Evolutionary conservation across 2,329 filamentous ascomycete species (phyloP).

Genomic region (Colletotrichum lupini): DNA sequence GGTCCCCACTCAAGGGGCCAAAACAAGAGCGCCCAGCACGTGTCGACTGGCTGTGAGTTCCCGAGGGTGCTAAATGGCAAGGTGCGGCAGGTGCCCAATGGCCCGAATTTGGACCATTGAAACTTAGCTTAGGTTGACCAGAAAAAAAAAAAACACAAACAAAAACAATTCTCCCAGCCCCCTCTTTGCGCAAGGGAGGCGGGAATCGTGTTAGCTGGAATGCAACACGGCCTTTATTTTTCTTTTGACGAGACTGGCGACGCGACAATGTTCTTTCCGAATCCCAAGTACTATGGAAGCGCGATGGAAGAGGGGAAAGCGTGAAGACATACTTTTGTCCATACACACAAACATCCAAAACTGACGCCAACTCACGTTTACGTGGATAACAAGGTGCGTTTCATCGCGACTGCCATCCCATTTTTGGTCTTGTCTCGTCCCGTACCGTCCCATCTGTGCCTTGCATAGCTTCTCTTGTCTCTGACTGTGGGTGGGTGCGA

Average conservation of each 20-base stretch:
- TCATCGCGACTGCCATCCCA: not conserved
- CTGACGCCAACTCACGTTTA: not conserved
- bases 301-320: not conserved
- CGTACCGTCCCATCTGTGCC: not conserved
- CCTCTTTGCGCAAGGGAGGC: constrained; percentile 5
- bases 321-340: not conserved
- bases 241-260: not conserved
- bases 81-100: not conserved
- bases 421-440: not conserved
- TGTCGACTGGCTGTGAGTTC: not conserved
- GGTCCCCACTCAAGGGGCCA: not conserved
- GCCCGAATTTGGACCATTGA: not conserved
- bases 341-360: not conserved
- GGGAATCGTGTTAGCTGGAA: not conserved
- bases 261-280: not conserved
- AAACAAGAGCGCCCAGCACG: not conserved
- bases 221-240: not conserved
- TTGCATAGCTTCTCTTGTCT: not conserved
- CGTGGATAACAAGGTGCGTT: not conserved
- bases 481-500: not conserved
- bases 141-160: not conserved
- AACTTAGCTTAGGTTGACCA: not conserved
- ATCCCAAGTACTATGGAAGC: not conserved
- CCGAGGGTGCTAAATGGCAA: not conserved
- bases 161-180: constrained; percentile 1